phyloP scores from a whole-genome alignment of 768 basidiomycete genomes.

The Mycena pura region DNA sequence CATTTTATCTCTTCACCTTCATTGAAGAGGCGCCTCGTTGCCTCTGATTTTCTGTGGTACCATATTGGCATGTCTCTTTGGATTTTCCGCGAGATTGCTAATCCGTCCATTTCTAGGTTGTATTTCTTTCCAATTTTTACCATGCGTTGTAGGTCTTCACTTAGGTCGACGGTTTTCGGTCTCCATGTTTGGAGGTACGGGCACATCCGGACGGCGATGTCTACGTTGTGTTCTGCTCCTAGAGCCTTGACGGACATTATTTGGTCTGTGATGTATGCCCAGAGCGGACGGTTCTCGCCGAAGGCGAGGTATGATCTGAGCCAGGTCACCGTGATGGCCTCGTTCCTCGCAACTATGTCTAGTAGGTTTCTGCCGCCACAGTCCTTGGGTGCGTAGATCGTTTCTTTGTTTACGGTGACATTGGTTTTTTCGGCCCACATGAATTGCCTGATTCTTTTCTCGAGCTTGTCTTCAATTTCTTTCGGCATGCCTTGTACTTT shows the following conservation, averaged over 20 bases:
- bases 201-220: not conserved
- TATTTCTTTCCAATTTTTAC: constrained; percentile 9
- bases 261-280: constrained; percentile 24
- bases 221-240: not conserved
- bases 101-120: constrained; percentile 9
- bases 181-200: constrained; percentile 24
- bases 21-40: not conserved
- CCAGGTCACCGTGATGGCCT: too few relatives aligned
- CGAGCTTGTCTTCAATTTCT: too few relatives aligned
- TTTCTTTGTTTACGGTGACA: too few relatives aligned
- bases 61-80: too few relatives aligned
- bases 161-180: not conserved
- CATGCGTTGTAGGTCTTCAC: constrained; percentile 11
- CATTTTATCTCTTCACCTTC: not conserved
- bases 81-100: constrained; percentile 10
- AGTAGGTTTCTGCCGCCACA: too few relatives aligned
- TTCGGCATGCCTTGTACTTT: too few relatives aligned
- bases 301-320: constrained; percentile 21
- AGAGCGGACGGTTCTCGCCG: constrained; percentile 12
- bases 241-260: constrained; percentile 8
- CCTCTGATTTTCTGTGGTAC: not conserved
- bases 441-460: too few relatives aligned
- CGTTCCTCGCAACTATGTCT: too few relatives aligned
- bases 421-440: too few relatives aligned
- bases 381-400: too few relatives aligned